These are phyloP conservation scores for Nakazawaea molendinolei DNA, from an alignment of 805 yeast species.

Conservation along the genomic window DNA sequence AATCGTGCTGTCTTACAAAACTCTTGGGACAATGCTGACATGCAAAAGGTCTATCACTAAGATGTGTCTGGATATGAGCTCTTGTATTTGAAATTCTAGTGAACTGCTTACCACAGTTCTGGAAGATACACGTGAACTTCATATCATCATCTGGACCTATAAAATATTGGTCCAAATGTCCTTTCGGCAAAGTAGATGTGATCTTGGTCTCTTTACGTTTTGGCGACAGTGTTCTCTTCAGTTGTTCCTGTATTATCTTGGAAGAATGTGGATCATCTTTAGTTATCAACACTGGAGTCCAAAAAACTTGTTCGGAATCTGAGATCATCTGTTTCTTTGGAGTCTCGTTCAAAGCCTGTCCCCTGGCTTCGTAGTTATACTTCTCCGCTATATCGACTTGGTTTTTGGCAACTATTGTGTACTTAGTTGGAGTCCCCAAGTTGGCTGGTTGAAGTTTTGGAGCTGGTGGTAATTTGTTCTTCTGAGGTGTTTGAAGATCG, in stretches of 20 bases:
- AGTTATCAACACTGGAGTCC: conserved; percentile 29
- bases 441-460: conserved; percentile 16
- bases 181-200: conserved; percentile 77
- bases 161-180: conserved; percentile 79
- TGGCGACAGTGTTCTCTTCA: conserved; percentile 30
- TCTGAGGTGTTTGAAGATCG: conserved; percentile 16
- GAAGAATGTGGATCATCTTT: conserved; percentile 23
- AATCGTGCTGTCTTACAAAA: conserved; percentile 93
- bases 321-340: conserved; percentile 12
- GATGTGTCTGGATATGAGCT: conserved; percentile 94
- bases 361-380: conserved; percentile 25
- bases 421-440: conserved; percentile 9
- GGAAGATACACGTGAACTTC: conserved; percentile 66
- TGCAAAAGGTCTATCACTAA: conserved; percentile 86
- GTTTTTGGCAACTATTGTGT: conserved; percentile 22
- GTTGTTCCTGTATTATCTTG: conserved; percentile 27
- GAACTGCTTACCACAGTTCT: conserved; percentile 76
- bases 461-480: conserved; percentile 10
- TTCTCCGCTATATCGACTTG: conserved; percentile 16
- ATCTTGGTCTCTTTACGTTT: conserved; percentile 41
- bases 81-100: conserved; percentile 87
- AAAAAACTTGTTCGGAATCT: conserved; percentile 22
- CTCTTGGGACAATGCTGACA: conserved; percentile 76
- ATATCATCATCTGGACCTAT: conserved; percentile 72
- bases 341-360: conserved; percentile 1